phyloP scores from a whole-genome alignment of 208 protist species.

The Trypanosoma lewisi region DNA sequence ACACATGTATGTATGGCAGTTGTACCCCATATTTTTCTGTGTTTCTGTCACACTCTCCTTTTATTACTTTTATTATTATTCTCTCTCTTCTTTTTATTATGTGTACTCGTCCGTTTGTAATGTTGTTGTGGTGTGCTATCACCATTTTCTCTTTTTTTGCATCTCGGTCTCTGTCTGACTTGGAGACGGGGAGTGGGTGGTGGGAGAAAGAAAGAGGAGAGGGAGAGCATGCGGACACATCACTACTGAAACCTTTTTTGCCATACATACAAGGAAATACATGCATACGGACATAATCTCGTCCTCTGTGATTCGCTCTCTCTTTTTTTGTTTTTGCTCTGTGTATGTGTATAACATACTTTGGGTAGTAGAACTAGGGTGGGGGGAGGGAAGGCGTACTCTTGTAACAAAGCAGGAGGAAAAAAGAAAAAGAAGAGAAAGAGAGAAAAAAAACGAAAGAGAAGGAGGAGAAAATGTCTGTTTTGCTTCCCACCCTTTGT shows the following conservation, averaged over 20 bases:
- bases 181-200: no score
- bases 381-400: neutral
- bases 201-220: neutral
- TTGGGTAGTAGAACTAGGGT: neutral
- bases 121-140: no score
- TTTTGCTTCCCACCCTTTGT: neutral
- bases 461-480: neutral
- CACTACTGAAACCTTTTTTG: no score
- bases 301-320: neutral
- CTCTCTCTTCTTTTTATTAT: no score
- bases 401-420: neutral
- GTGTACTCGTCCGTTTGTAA: no score
- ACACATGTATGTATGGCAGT: no score
- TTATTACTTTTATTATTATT: no score
- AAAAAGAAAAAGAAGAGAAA: neutral
- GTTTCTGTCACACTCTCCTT: no score
- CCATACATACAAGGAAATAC: no score
- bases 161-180: neutral
- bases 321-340: no score
- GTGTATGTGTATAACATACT: neutral
- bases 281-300: no score
- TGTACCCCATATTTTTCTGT: no score
- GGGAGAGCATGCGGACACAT: neutral
- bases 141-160: neutral
- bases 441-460: neutral